A percentile compares a stretch with the other conserved stretches of the same genome.
These are phyloP conservation scores for Eleusine coracana DNA, from an alignment of 176 grass and related monocot species.

Conservation along the genomic window DNA sequence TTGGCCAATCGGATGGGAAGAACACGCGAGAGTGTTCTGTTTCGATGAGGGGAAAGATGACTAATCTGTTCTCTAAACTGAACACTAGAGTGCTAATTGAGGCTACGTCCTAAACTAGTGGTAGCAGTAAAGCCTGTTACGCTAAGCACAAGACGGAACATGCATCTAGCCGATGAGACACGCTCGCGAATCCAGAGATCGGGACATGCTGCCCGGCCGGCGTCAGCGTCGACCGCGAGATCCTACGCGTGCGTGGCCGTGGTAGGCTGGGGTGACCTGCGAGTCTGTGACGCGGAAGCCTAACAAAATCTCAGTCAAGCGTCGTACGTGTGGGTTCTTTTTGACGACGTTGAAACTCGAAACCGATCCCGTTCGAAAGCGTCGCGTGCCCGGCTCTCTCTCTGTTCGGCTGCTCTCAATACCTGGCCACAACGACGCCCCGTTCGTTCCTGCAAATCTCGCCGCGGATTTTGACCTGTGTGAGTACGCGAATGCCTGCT, in stretches of 20 bases:
- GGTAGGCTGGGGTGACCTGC: no score
- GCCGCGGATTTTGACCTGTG: neutral
- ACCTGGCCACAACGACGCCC: neutral
- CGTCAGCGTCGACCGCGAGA: neutral
- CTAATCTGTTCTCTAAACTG: neutral
- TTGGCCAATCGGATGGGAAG: no score
- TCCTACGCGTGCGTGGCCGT: neutral
- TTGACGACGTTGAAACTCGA: neutral
- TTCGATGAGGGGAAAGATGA: no score
- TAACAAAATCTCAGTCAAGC: no score
- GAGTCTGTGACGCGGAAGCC: no score
- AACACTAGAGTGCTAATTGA: neutral
- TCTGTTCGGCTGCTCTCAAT: neutral
- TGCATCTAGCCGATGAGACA: slow-evolving; percentile 21
- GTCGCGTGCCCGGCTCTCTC: neutral
- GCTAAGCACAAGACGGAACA: slow-evolving; percentile 41
- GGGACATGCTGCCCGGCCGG: neutral
- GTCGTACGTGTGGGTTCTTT: neutral
- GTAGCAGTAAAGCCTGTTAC: neutral
- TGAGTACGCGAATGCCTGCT: neutral
- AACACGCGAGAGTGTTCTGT: no score
- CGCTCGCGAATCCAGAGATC: slow-evolving; percentile 24
- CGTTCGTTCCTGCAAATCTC: neutral
- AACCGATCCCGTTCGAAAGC: neutral
- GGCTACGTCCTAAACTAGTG: neutral